Base-by-base conservation (phyloP, 345 rosid species). In the Eucalyptus virginea region DNA sequence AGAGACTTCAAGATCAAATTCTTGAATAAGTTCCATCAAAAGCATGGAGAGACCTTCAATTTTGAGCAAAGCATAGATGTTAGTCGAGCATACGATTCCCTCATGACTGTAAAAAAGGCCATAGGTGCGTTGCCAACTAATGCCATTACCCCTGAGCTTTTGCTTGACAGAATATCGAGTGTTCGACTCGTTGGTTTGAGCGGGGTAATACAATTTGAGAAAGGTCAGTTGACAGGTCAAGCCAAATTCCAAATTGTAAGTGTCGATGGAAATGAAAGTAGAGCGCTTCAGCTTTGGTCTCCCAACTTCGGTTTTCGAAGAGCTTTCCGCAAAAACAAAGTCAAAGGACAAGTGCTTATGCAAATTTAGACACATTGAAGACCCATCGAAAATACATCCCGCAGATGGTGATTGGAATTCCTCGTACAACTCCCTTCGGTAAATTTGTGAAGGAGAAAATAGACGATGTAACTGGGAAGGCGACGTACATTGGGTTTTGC, bases 331-430 rank as follows among this genome's bases (percentile, higher is more conserved):
- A 65, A 15, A 85, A 88, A 18, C 81, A n/a, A 45, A 86, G 87
- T 13, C 86, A 86, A 26, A 90, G 28, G 14, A 21, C 45, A 11
- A 72, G 83, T 72, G 45, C 83, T 37, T 72, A 19, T 72, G 45
- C 83, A 72, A 72, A 72, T 72, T 37, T 45, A 72, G 45, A 72
- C 83, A 19, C 45, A 72, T 72, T 9, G 83, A 90, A 95, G 95
- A 94, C 92, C 90, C 87, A 83, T 91, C 91, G 93, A 94, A 94
- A 4, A 88, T 92, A 2, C 4, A 54, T 17, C 48, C 49, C 90
- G 16, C 83, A 11, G 23, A 52, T 94, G 94, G 89, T 26, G 14
- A 93, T 95, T 19, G 94, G 92, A 72, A 94, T 95, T 85, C 96
- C 96, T 7, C 91, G 62, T 4, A 90, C 72, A 48, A 93, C 94